Evolutionary conservation across 179 eudicot genomes (phyloP).

Genomic region (Corrigiola litoralis): DNA sequence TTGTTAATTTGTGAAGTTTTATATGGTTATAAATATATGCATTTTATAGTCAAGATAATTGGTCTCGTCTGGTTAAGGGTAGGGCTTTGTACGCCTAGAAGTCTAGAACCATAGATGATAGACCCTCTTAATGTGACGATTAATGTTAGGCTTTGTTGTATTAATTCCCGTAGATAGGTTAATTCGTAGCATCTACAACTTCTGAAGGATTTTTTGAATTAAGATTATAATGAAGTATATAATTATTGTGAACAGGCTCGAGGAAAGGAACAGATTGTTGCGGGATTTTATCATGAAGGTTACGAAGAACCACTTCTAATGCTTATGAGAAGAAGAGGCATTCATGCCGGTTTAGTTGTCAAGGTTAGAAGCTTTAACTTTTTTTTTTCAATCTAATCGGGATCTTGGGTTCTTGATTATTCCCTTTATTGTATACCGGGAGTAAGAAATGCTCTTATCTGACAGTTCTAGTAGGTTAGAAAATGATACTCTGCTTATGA

Average conservation of each 20-base stretch:
- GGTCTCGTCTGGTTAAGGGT: background rate
- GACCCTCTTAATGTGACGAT: background rate
- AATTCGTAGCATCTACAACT: background rate
- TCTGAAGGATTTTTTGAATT: background rate
- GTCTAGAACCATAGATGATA: too few species aligned
- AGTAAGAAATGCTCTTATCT: background rate
- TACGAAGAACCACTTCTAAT: conserved; percentile 92
- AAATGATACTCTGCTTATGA: background rate
- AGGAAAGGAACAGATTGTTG: conserved; percentile 86
- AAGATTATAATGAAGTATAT: background rate
- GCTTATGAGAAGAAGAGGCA: conserved; percentile 98
- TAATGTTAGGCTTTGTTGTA: background rate
- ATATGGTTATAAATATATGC: background rate
- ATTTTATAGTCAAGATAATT: background rate
- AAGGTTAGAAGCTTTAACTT: conserved; percentile 46
- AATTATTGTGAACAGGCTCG: conserved; percentile 45
- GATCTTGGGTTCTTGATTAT: background rate
- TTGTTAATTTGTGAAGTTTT: background rate
- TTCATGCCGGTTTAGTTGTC: conserved; percentile 87
- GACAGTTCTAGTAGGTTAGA: background rate
- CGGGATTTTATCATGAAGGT: conserved; percentile 98
- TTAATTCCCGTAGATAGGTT: background rate
- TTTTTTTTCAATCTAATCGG: background rate
- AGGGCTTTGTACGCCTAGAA: background rate
- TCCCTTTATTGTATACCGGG: background rate